Evolutionary conservation across 2,329 filamentous ascomycete species (phyloP).

Genomic region (Penicillium occitanis): DNA sequence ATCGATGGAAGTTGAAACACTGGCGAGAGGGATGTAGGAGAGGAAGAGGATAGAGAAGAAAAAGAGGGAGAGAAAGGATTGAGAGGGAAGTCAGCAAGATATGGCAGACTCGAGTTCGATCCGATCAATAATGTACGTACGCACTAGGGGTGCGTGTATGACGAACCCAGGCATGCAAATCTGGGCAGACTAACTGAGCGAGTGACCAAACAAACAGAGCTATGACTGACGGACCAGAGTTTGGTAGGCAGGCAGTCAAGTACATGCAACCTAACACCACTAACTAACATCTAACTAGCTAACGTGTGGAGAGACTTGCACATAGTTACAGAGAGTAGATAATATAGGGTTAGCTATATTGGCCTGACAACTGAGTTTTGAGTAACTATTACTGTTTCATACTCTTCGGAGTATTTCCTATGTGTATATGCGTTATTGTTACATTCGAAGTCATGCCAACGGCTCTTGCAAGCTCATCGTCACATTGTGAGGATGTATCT

Average conservation of each 20-base stretch:
- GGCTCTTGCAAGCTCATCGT: background rate
- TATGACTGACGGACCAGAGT: background rate
- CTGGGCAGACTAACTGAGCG: background rate
- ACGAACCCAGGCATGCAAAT: background rate
- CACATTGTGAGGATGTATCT: background rate
- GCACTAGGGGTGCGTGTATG: constrained; percentile 2
- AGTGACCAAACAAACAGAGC: background rate
- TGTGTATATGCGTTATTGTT: background rate
- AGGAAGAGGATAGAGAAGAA: constrained; percentile 27
- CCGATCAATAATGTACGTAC: background rate
- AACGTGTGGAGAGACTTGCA: background rate
- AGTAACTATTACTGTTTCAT: background rate
- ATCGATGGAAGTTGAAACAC: background rate
- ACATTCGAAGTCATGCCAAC: background rate
- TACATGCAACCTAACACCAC: background rate
- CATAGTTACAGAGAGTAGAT: background rate
- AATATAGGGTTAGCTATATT: background rate
- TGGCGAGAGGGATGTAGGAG: background rate
- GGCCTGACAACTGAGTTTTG: background rate
- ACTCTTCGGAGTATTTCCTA: background rate
- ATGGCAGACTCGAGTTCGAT: constrained; percentile 12
- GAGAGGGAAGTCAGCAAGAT: constrained; percentile 22
- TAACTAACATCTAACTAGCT: background rate
- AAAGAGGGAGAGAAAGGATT: constrained; percentile 27
- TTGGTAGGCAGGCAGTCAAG: background rate